Evolutionary conservation across 805 yeast genomes (phyloP).

Genomic region (Yarrowia sp.): DNA sequence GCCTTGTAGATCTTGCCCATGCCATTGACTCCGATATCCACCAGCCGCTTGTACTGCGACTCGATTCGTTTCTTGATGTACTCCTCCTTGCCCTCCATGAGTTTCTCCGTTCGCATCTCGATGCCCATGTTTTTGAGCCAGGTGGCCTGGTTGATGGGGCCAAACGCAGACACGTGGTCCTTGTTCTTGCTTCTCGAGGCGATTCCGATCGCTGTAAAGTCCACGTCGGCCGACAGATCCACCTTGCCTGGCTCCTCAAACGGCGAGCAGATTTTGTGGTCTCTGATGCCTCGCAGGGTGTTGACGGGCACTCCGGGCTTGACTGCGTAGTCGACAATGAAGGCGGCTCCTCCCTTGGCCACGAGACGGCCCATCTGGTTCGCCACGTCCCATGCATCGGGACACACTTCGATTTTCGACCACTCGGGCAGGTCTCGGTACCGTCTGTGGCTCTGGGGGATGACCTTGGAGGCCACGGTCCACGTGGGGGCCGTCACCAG

Average conservation of each 20-base stretch:
- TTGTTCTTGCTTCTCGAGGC: conserved; percentile 47
- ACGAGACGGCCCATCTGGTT: conserved; percentile 59
- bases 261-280: conserved; percentile 78
- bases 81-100: conserved; percentile 55
- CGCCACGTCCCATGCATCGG: conserved; percentile 70
- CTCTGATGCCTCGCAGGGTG: conserved; percentile 73
- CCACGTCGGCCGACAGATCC: conserved; percentile 85
- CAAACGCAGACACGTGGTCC: conserved; percentile 52
- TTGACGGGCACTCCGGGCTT: conserved; percentile 66
- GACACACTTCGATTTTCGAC: conserved; percentile 72
- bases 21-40: conserved; percentile 62
- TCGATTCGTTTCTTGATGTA: conserved; percentile 62
- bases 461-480: conserved; percentile 63
- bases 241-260: conserved; percentile 78
- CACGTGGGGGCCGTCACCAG: conserved; percentile 63
- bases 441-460: conserved; percentile 61
- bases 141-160: conserved; percentile 78
- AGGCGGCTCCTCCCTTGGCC: conserved; percentile 63
- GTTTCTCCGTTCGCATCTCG: conserved; percentile 62
- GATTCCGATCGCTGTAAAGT: conserved; percentile 64
- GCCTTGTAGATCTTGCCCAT: conserved; percentile 85
- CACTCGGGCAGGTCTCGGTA: conserved; percentile 61
- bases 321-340: conserved; percentile 82
- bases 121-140: conserved; percentile 80
- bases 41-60: conserved; percentile 66